Evolutionary conservation across 169 alveolate species (phyloP), one percentile per base, ranked within the genome.

Genomic region (Plasmodium fragile): DNA sequence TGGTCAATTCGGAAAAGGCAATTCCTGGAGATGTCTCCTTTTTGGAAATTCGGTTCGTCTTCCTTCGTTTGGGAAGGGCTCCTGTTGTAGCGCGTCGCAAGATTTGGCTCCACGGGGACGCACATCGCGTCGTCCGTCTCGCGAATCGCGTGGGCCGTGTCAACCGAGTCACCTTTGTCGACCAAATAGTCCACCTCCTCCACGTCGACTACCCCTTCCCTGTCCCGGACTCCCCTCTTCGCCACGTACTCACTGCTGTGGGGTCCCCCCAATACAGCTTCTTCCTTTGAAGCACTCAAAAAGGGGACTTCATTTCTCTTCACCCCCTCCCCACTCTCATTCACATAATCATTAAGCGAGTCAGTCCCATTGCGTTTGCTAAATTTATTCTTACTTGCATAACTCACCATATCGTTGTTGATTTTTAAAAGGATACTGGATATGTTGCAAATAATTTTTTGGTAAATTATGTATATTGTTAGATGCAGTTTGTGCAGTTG

Each of bases 391-490:
- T 77, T 59, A 3, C 70, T 65, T 7, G 83, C 13, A 22, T 59
- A 39, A 16, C 81, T 89, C 81, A 82, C 30, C 52, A 78, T 78
- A 39, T 79, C 92, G 53, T 71, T 70, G 30, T 81, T 81, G 28
- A 91, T 81, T 91, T 91, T 82, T 80, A 91, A 41, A 7, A 91
- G 59, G 18, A 91, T 80, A 30, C 69, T 91, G 7, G 94, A 91
- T 45, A 91, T 80, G 16, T 91, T 91, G 65, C 77, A 81, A 30
- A 81, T 91, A 6, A 81, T 81, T 43, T 91, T 91, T 16, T 91
- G 94, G 52, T 91, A 91, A 6, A 81, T 81, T 10, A 91, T 91
- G 41, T 91, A 91, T 70, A 91, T 41, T 4, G 94, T 91, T 91
- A 91, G 52, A 25, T 91, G 92, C 8, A 91, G 43, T 71, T 91